Conservation (phyloP, 2,329 filamentous ascomycete genomes). For the Dactylonectria estremocensis region DNA sequence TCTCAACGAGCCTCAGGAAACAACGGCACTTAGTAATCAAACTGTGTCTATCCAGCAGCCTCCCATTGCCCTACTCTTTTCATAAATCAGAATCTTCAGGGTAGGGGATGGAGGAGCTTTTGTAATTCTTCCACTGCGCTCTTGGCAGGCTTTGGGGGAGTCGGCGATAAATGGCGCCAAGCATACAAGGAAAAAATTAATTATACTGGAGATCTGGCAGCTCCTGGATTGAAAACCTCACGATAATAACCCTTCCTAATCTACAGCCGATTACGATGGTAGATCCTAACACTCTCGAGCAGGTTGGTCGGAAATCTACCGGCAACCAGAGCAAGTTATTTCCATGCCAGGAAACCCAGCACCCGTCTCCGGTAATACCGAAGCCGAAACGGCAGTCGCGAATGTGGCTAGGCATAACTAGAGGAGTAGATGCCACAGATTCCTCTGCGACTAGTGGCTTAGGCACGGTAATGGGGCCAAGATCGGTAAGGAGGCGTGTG, state of each 20-base stretch:
- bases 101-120: too few species aligned
- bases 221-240: slow-evolving; percentile 5
- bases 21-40: too few species aligned
- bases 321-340: slow-evolving; percentile 6
- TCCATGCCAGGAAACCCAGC: slow-evolving; percentile 3
- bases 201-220: neutral
- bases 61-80: too few species aligned
- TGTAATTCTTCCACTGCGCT: too few species aligned
- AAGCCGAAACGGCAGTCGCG: neutral
- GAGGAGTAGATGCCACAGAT: neutral
- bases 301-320: neutral
- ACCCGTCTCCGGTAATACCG: slow-evolving; percentile 4
- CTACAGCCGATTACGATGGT: neutral
- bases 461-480: neutral
- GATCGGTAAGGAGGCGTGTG: neutral
- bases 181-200: neutral
- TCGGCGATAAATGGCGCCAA: neutral
- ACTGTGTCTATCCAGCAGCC: too few species aligned
- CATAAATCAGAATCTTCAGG: too few species aligned
- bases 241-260: neutral
- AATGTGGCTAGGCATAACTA: neutral
- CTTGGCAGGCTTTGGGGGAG: too few species aligned
- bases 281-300: neutral
- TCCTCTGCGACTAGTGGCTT: neutral
- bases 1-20: too few species aligned